Percentiles rank a stretch among this genome's conserved stretches.
Conservation (phyloP, 495 filamentous ascomycete species). For the Penicillium argentinense region DNA sequence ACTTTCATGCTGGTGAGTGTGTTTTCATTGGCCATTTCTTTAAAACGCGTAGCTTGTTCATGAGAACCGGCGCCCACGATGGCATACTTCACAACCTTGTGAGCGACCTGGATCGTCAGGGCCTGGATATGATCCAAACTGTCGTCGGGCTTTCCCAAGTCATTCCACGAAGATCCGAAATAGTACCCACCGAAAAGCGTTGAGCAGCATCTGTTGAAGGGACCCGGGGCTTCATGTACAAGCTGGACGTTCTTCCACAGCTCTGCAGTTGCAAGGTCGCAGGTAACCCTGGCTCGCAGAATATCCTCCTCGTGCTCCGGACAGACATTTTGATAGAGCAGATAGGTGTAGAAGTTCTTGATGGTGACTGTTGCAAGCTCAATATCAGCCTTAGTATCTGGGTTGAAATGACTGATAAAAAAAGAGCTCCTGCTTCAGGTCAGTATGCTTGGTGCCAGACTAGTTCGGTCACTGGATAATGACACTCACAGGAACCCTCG, state of each 20-base stretch:
- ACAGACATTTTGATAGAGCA: conserved; percentile 80
- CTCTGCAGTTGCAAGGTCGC: conserved; percentile 67
- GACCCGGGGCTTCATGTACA: conserved; percentile 58
- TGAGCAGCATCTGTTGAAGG: conserved; percentile 70
- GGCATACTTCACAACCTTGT: conserved; percentile 43
- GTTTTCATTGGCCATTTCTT: conserved; percentile 17
- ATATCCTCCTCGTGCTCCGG: conserved; percentile 73
- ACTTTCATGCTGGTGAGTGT: conserved; percentile 33
- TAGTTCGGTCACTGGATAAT: background rate
- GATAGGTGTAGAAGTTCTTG: conserved; percentile 85
- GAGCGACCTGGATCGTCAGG: conserved; percentile 25
- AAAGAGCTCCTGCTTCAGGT: conserved; percentile 41
- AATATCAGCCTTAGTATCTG: conserved; percentile 48
- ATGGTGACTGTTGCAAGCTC: conserved; percentile 60
- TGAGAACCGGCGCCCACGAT: conserved; percentile 43
- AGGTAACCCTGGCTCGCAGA: conserved; percentile 62
- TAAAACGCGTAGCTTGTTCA: conserved; percentile 33
- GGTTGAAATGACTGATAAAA: conserved; percentile 44
- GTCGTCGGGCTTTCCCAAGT: too few species aligned
- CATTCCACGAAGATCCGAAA: conserved; percentile 18
- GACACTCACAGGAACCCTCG: conserved; percentile 74
- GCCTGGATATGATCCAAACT: too few species aligned
- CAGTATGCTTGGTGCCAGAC: background rate
- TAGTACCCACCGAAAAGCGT: conserved; percentile 57
- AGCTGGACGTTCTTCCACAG: conserved; percentile 55